phyloP scores from a whole-genome alignment of 805 yeast genomes.

The Cyberlindnera bimundalis region DNA sequence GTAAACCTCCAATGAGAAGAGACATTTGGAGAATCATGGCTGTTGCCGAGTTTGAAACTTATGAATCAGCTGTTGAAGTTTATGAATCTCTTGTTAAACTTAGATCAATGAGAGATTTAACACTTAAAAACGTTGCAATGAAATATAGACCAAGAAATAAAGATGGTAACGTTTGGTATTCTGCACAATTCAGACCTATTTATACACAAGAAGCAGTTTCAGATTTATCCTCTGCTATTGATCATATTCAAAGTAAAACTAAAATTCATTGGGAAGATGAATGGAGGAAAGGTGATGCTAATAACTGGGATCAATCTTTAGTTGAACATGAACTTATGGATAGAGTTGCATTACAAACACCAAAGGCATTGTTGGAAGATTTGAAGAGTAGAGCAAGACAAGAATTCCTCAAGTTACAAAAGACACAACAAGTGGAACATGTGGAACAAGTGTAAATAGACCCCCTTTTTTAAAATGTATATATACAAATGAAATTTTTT shows the following conservation, averaged over 20 bases:
- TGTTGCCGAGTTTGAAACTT: slow-evolving; percentile 62
- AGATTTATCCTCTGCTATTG: slow-evolving; percentile 69
- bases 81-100: slow-evolving; percentile 72
- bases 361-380: slow-evolving; percentile 61
- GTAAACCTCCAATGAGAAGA: slow-evolving; percentile 71
- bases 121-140: slow-evolving; percentile 57
- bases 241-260: slow-evolving; percentile 44
- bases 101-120: slow-evolving; percentile 67
- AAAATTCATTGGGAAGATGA: slow-evolving; percentile 77
- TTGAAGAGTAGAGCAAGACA: slow-evolving; percentile 35
- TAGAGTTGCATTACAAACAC: slow-evolving; percentile 55
- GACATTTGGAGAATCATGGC: slow-evolving; percentile 93
- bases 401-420: slow-evolving; percentile 22
- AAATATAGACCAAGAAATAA: slow-evolving; percentile 66
- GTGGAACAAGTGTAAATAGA: slow-evolving; percentile 9
- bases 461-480: not conserved
- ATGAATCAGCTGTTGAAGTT: slow-evolving; percentile 66
- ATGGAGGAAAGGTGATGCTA: slow-evolving; percentile 83
- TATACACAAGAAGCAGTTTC: slow-evolving; percentile 90
- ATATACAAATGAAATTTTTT: not conserved
- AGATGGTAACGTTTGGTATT: slow-evolving; percentile 81
- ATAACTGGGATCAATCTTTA: slow-evolving; percentile 60
- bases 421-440: slow-evolving; percentile 4
- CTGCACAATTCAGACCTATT: slow-evolving; percentile 86
- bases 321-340: slow-evolving; percentile 62